These are phyloP conservation scores for Aspergillus nomiae DNA, from an alignment of 2,329 filamentous ascomycete species.

Conservation along the genomic window DNA sequence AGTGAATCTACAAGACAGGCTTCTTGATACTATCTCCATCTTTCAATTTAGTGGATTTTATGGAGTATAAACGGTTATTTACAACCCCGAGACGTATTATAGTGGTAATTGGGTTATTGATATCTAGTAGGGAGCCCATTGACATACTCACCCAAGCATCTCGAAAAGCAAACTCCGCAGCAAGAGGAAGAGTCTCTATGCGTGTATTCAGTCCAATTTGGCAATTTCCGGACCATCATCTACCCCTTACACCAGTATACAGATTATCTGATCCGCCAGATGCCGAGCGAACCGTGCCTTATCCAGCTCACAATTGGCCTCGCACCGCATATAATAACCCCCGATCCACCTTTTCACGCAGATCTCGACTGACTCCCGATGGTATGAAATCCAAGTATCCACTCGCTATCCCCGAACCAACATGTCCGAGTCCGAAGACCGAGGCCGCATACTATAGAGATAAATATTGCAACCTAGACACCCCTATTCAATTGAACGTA, in stretches of 20 bases:
- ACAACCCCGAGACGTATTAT: background rate
- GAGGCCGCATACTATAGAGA: background rate
- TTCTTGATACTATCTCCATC: background rate
- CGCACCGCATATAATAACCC: background rate
- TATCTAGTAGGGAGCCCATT: no score
- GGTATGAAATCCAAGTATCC: background rate
- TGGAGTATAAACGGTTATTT: background rate
- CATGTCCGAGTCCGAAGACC: slow-evolving; percentile 7
- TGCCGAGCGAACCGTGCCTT: background rate
- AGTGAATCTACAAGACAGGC: background rate
- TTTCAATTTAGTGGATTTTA: background rate
- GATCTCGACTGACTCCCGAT: background rate
- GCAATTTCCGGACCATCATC: no score
- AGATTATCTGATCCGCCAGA: no score
- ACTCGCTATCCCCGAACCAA: background rate
- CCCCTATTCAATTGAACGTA: background rate
- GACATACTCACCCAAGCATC: background rate
- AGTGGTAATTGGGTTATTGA: background rate
- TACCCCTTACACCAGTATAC: no score
- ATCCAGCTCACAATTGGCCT: background rate
- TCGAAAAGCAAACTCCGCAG: background rate
- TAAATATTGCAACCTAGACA: background rate
- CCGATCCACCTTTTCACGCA: background rate
- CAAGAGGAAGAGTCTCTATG: background rate
- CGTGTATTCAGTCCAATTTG: background rate